Evolutionary conservation across 805 yeast species (phyloP), one percentile per base, ranked within the genome.

Genomic region (Sugiyamaella mastotermitis): DNA sequence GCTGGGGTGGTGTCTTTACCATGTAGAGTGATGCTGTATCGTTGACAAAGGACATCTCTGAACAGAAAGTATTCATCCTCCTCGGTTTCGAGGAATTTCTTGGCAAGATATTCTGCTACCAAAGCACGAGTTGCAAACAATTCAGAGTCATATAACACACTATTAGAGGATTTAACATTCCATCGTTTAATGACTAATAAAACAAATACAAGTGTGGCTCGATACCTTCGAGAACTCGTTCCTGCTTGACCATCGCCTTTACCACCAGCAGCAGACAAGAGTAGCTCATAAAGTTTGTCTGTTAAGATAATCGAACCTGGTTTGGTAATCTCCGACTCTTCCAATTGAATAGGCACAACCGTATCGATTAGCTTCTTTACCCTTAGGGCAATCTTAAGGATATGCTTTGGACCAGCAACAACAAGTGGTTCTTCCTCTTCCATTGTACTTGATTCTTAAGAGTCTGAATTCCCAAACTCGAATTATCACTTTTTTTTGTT

Each of bases 181-280:
- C 96, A 86, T 19, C 71, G 74, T 25, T 81, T 71, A n/a, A 83
- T 90, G 48, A 76, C 79, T 42, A 86, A 62, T 41, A 86, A 63
- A 34, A 83, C 78, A 58, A 82, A 86, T 1, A 84, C 68, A 32
- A 85, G 56, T 17, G 76, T 38, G 0, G 87, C 78, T 38, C 80
- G 72, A 55, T 84, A 84, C 52, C 77, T 76, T 48, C 69, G 65
- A 0, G 79, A 66, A 1, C 80, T 67, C 0, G 80, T 62, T 1
- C 76, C 78, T 17, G 58, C 53, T 35, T 65, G 59, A 2, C 81
- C 83, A 33, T 72, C 60, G 4, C 85, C 85, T 34, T 66, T 66
- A 15, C 94, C 95, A 7, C 94, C 94, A 14, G 94, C 94, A 4
- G 94, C 92, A 20, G 69, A 71, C 38, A 72, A 66, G 2, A 78